Evolutionary conservation across 2,329 filamentous ascomycete species (phyloP).

Genomic region (Cytospora leucostoma): DNA sequence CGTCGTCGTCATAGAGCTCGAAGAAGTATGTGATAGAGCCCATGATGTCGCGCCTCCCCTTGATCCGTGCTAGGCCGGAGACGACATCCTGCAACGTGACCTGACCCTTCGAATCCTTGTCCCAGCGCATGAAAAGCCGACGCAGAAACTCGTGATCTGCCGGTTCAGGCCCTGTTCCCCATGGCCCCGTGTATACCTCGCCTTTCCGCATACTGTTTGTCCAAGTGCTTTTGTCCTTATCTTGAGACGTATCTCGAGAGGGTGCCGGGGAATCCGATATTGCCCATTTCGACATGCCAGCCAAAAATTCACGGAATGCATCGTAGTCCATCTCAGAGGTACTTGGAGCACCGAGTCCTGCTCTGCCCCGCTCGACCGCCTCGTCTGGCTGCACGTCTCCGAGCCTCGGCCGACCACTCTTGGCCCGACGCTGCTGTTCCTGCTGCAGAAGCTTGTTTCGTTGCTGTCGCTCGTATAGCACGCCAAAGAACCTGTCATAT

Average conservation of each 20-base stretch:
- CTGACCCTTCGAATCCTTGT: slow-evolving; percentile 73
- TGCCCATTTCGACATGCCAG: slow-evolving; percentile 88
- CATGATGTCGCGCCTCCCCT: slow-evolving; percentile 95
- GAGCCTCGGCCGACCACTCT: slow-evolving; percentile 53
- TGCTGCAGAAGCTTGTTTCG: slow-evolving; percentile 76
- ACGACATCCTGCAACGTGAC: slow-evolving; percentile 91
- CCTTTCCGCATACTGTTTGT: slow-evolving; percentile 56
- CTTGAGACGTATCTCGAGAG: slow-evolving; percentile 47
- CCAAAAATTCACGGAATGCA: slow-evolving; percentile 90
- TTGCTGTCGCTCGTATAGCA: slow-evolving; percentile 90
- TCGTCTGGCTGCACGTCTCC: slow-evolving; percentile 44
- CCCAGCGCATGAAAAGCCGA: slow-evolving; percentile 86
- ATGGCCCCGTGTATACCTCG: slow-evolving; percentile 49
- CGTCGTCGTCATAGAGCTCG: slow-evolving; percentile 91
- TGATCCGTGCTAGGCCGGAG: slow-evolving; percentile 84
- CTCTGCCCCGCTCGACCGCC: slow-evolving; percentile 77
- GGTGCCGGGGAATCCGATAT: slow-evolving; percentile 79
- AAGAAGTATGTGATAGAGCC: slow-evolving; percentile 98
- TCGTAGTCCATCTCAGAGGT: slow-evolving; percentile 97
- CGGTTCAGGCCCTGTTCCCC: slow-evolving; percentile 64
- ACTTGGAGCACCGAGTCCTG: slow-evolving; percentile 78
- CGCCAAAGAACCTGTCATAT: slow-evolving; percentile 91
- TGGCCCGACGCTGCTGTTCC: slow-evolving; percentile 67
- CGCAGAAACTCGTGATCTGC: slow-evolving; percentile 94
- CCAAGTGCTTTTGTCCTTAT: slow-evolving; percentile 60